These are phyloP conservation scores for Thecaphora thlaspeos DNA, from an alignment of 1,284 basidiomycete species.

Conservation along the genomic window DNA sequence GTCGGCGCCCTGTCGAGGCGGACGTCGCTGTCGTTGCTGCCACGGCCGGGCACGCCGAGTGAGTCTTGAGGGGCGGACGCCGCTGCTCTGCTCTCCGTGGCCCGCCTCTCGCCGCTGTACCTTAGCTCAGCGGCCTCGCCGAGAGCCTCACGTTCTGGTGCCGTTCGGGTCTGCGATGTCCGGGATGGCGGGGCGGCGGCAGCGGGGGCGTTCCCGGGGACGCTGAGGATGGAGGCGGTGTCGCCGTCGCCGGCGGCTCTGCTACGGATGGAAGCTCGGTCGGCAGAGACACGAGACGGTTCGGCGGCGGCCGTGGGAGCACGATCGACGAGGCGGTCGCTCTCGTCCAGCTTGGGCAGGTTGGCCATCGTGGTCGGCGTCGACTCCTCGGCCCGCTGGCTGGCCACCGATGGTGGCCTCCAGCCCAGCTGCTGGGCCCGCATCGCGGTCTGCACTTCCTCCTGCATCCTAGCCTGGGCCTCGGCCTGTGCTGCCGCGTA, in stretches of 20 bases:
- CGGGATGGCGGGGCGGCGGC: too few species aligned
- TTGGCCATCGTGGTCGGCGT: slow-evolving; percentile 6
- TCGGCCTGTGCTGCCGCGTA: slow-evolving; percentile 26
- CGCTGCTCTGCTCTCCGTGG: neutral
- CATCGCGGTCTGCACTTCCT: slow-evolving; percentile 28
- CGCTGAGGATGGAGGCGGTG: slow-evolving; percentile 15
- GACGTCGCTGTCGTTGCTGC: neutral
- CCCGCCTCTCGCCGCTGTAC: slow-evolving; percentile 8
- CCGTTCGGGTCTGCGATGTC: too few species aligned
- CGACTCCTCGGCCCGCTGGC: neutral
- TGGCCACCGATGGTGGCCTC: slow-evolving; percentile 25
- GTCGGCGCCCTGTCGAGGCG: slow-evolving; percentile 25
- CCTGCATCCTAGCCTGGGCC: slow-evolving; percentile 29
- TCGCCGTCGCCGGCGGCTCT: slow-evolving; percentile 2
- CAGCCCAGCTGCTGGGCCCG: slow-evolving; percentile 43
- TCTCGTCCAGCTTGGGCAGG: slow-evolving; percentile 15
- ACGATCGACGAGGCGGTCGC: slow-evolving; percentile 12
- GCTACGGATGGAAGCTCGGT: neutral
- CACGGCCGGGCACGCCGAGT: neutral
- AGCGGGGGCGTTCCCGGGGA: slow-evolving; percentile 4
- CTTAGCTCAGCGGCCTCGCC: too few species aligned
- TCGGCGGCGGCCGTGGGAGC: neutral
- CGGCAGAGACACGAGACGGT: neutral
- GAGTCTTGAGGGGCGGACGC: neutral
- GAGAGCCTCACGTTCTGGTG: too few species aligned